Evolutionary conservation across 495 filamentous ascomycete genomes (phyloP), one percentile per base, ranked within the genome.

Genomic region (Aspergillus saccharolyticus): DNA sequence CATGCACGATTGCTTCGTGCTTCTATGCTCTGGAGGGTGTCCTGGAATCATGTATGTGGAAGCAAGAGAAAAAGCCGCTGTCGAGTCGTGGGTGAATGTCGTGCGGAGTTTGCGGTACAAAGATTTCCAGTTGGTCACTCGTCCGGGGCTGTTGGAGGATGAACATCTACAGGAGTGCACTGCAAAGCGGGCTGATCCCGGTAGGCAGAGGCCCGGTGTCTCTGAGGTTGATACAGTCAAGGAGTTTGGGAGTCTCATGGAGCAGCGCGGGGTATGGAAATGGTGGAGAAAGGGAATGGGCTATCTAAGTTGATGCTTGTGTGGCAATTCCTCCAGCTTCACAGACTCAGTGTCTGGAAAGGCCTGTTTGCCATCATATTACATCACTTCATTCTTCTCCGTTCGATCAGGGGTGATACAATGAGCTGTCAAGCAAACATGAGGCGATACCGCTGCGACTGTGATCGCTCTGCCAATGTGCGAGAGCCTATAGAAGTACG

Each of bases 31-130:
- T 50, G 85, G 87, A 3, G 81, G 83, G 4, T 81, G 78, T 45
- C 88, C 88, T 0, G 89, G 87, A 9, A 85, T 91, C 59, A 89
- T 91, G 86, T 89, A 90, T 67, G 87, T 85, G 45, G 85, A 89
- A 66, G 84, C 83, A 3, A 62, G 61, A 18, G 78, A 81, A 17
- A 76, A 80, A 59, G 69, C 66, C 43, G 71, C 71, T 8, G 78
- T 79, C 2, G 71, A 73, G 53, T 69, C 73, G n/a, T 87, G 83
- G 83, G 78, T 85, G 5, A 72, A 67, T 16, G 69, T 71, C 20
- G 83, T 87, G 42, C 78, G 74, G 47, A 74, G 68, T 28, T 52
- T 81, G 39, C 63, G 74, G 4, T 81, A 81, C 54, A 80, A 80
- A 55, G 77, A 80, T 52, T 81, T 76, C 52, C 76, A 78, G 58